A percentile compares a stretch with the other conserved stretches of the same genome.
Conservation (phyloP, 2,329 filamentous ascomycete species). For the Colletotrichum melonis region DNA sequence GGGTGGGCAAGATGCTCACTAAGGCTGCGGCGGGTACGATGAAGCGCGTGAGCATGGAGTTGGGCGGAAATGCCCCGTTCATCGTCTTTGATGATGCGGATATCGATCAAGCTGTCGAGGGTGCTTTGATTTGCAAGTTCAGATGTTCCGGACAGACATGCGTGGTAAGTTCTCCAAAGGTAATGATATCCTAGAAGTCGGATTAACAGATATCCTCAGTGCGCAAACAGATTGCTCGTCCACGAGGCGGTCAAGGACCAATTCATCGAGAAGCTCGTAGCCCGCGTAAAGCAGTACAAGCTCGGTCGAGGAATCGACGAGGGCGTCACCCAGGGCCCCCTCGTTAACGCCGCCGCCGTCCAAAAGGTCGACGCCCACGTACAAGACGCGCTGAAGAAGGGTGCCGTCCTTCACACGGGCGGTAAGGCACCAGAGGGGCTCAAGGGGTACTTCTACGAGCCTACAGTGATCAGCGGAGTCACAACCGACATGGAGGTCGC, state of each 20-base stretch:
- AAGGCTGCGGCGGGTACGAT: slow-evolving; percentile 75
- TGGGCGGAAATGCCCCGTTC: slow-evolving; percentile 80
- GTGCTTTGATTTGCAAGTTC: slow-evolving; percentile 78
- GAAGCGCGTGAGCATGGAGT: slow-evolving; percentile 80
- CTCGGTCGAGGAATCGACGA: slow-evolving; percentile 67
- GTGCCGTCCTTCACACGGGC: slow-evolving; percentile 67
- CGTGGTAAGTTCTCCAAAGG: slow-evolving; percentile 49
- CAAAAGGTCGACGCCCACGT: slow-evolving; percentile 72
- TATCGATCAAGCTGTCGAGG: slow-evolving; percentile 73
- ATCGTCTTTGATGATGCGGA: slow-evolving; percentile 83
- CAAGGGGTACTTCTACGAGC: slow-evolving; percentile 75
- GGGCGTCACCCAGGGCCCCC: slow-evolving; percentile 68
- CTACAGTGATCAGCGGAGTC: slow-evolving; percentile 76
- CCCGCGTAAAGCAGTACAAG: slow-evolving; percentile 67
- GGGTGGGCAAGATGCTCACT: slow-evolving; percentile 66
- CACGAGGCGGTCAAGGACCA: slow-evolving; percentile 69
- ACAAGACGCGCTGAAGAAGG: slow-evolving; percentile 70
- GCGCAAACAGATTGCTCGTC: slow-evolving; percentile 66
- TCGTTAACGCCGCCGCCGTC: slow-evolving; percentile 74
- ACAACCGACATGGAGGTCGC: slow-evolving; percentile 74
- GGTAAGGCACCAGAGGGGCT: slow-evolving; percentile 69
- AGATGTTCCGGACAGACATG: slow-evolving; percentile 79
- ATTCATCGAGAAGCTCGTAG: slow-evolving; percentile 61
- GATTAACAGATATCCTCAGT: slow-evolving; percentile 38
- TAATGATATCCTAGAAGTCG: accelerated